Evolutionary conservation across 106 monocot species (phyloP).

Genomic region (Ottelia alismoides): DNA sequence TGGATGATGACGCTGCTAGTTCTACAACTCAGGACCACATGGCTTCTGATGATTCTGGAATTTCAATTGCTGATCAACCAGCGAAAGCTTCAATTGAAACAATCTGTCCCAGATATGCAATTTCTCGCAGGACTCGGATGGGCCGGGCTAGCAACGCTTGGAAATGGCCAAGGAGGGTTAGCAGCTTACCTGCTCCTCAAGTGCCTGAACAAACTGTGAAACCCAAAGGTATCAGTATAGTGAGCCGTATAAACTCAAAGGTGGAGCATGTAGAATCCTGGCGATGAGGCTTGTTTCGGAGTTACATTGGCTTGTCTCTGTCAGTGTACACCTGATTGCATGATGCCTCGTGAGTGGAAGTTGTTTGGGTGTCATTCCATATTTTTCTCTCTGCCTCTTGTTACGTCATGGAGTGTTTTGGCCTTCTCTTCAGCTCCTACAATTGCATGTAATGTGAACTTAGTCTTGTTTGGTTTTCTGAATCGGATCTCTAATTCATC

Average conservation of each 20-base stretch:
- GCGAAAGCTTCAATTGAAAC: background rate
- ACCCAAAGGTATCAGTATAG: constrained; percentile 36
- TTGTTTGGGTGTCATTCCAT: too few species aligned
- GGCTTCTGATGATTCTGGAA: background rate
- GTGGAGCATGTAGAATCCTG: constrained; percentile 56
- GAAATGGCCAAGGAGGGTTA: constrained; percentile 25
- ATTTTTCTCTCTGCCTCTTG: too few species aligned
- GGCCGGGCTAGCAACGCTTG: constrained; percentile 21
- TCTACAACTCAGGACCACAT: constrained; percentile 1
- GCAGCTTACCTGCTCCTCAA: constrained; percentile 4
- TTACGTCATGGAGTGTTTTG: too few species aligned
- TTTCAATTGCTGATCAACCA: constrained; percentile 1
- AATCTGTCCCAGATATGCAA: background rate
- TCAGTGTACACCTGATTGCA: too few species aligned
- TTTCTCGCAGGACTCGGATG: constrained; percentile 12
- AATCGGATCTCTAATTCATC: too few species aligned
- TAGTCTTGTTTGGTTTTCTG: too few species aligned
- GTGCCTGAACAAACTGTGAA: constrained; percentile 21
- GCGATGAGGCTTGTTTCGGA: too few species aligned
- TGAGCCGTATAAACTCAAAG: constrained; percentile 58
- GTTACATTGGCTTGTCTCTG: too few species aligned
- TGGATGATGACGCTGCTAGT: constrained; percentile 1
- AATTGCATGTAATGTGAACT: too few species aligned
- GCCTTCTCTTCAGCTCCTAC: too few species aligned
- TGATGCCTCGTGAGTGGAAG: too few species aligned